Evolutionary conservation across 2,329 filamentous ascomycete genomes (phyloP), one percentile per base, ranked within the genome.

Genomic region (Aspergillus spinulosporus): DNA sequence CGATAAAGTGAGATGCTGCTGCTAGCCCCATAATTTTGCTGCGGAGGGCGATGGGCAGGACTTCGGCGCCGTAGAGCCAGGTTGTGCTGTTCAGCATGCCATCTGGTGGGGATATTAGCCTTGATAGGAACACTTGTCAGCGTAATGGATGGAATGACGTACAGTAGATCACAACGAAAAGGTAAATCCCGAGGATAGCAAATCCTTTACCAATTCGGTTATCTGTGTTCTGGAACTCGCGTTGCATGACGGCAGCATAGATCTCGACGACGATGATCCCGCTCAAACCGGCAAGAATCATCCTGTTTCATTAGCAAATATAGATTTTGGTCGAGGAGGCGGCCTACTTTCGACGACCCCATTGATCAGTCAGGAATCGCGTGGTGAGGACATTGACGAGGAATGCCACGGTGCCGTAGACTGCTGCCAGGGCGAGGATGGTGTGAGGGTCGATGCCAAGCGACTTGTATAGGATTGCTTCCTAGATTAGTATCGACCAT

Each of bases 171-270:
- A 83, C 76, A 1, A 81, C 82, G 58, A 84, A 85, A 0, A 85
- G 71, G 58, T 84, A 85, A 28, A 85, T 84, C 0, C 82, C 83
- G 1, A 85, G 69, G 28, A 85, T 78, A 0, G 83, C 80, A 63
- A 85, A 85, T 0, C 81, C 83, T 63, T 85, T 84, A 36, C 83
- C 83, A 29, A 84, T 64, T 4, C 71, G 69, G 64, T 84, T 84
- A 55, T 82, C 66, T 0, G 78, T 82, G 58, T 82, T 73, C 62
- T 84, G 81, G 64, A 84, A 85, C 45, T 77, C 66, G 29, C 75
- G 73, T 67, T 85, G 82, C 81, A 85, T 84, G 42, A 84, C 78
- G 1, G 83, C 80, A 0, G 82, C 75, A 61, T 85, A 85, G 52
- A 84, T 83, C 62, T 84, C 81, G 47, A 82, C 77, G n/a, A 83